Evolutionary conservation across 2,329 filamentous ascomycete species (phyloP), one percentile per base, ranked within the genome.

Genomic region (Xylariaceae sp.): DNA sequence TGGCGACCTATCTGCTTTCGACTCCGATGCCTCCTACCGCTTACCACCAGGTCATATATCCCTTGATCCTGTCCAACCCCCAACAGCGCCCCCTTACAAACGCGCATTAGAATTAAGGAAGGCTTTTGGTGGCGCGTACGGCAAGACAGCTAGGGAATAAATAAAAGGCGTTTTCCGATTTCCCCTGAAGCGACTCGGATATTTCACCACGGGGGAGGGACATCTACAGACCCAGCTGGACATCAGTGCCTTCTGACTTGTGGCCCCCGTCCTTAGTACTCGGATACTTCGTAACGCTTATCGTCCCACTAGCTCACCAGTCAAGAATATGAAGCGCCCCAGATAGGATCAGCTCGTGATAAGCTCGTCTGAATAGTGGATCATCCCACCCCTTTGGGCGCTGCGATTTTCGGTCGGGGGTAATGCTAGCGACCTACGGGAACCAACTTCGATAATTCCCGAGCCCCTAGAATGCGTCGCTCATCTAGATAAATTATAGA

Each of bases 11-110:
- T 96, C 92, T 20, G 88, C 91, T 10, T 99, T 93, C 77, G 95
- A 99, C 77, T 92, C 93, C 0, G 95, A 99, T 79, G 93, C 95
- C 3, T 95, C 93, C 3, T 97, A 98, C 74, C 85, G 89, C 64
- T 79, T 99, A 18, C 93, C 95, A 0, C 89, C 93, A 57, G 89
- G 92, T 63, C 85, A 96, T 69, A 84, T 96, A 50, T 93, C 89
- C 64, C 81, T 98, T 47, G 92, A 97, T 71, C 95, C 95, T 0
- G 85, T 99, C 29, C 95, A 98, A 72, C 93, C 93, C 23, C 95
- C 95, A 0, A 99, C 95, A 37, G 95, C 95, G 9, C 95, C 95
- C 12, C 95, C 95, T 0, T 99, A 99, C 71, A 96, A 93, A 73
- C 85, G 89, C 53, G 95, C 95, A 12, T 77, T 99, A 57, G 93